Conservation (phyloP, 805 yeast species). For the Saccharomycopsis olivae region DNA sequence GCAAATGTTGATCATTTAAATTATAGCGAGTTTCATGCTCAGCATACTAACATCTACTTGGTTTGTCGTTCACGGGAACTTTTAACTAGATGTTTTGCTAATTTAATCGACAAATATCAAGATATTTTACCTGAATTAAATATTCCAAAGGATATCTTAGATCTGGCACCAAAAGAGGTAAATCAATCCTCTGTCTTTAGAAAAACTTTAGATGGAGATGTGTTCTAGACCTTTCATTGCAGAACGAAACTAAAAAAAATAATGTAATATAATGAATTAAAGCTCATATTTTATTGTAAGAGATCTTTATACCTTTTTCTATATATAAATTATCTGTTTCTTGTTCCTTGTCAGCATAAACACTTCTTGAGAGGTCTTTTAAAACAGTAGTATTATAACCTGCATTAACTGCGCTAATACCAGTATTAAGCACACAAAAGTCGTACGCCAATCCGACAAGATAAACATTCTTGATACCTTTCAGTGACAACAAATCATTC, state of each 20-base stretch:
- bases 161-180: no score
- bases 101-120: slow-evolving; percentile 5
- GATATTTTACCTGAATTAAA: slow-evolving; percentile 15
- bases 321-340: slow-evolving; percentile 29
- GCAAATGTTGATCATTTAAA: no score
- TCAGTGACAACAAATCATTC: slow-evolving; percentile 31
- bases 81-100: slow-evolving; percentile 5
- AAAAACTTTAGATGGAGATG: no score
- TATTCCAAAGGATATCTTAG: slow-evolving; percentile 8
- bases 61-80: slow-evolving; percentile 5
- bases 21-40: no score
- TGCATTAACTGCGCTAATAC: slow-evolving; percentile 48
- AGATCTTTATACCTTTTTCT: slow-evolving; percentile 27
- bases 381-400: slow-evolving; percentile 63
- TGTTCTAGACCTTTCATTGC: no score
- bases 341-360: slow-evolving; percentile 32
- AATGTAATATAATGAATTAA: no score
- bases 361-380: slow-evolving; percentile 45
- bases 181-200: no score
- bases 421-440: slow-evolving; percentile 72
- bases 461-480: slow-evolving; percentile 47
- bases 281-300: no score
- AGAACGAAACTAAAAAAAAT: no score
- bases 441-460: slow-evolving; percentile 83
- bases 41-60: slow-evolving; percentile 13